phyloP scores from a whole-genome alignment of 2,329 filamentous ascomycete genomes.

The Claviceps sp. region DNA sequence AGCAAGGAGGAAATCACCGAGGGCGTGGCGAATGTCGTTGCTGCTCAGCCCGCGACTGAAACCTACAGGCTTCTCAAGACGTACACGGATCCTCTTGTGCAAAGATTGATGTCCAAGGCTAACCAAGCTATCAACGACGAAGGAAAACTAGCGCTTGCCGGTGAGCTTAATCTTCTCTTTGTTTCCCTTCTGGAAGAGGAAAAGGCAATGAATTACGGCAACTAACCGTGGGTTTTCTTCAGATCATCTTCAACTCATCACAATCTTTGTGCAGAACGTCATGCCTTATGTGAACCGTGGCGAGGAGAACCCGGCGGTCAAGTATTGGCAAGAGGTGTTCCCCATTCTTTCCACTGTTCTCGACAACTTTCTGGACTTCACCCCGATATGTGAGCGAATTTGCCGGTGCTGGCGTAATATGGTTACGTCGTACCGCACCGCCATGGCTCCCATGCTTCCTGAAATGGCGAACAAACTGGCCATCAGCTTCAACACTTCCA shows the following conservation, averaged over 20 bases:
- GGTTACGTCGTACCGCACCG: conserved; percentile 87
- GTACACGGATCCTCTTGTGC: conserved; percentile 84
- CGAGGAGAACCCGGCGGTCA: conserved; percentile 78
- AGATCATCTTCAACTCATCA: conserved; percentile 87
- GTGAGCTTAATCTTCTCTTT: conserved; percentile 28
- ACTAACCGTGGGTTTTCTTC: neutral
- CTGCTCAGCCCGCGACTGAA: conserved; percentile 67
- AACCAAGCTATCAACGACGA: conserved; percentile 73
- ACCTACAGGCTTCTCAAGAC: conserved; percentile 78
- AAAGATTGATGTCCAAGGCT: conserved; percentile 73
- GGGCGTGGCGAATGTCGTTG: conserved; percentile 83
- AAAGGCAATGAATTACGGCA: neutral
- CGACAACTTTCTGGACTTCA: conserved; percentile 73
- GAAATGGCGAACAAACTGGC: conserved; percentile 81
- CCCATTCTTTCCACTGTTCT: conserved; percentile 75
- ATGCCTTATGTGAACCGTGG: conserved; percentile 60
- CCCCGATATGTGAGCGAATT: conserved; percentile 82
- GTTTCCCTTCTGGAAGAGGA: neutral
- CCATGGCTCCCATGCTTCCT: conserved; percentile 73
- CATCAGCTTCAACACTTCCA: conserved; percentile 68
- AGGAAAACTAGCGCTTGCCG: conserved; percentile 73
- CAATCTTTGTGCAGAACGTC: conserved; percentile 69
- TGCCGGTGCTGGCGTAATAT: conserved; percentile 95
- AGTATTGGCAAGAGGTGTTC: conserved; percentile 92
- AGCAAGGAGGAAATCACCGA: conserved; percentile 96